Base-by-base conservation (phyloP, 2,329 filamentous ascomycete genomes). In the Fusarium torreyae region DNA sequence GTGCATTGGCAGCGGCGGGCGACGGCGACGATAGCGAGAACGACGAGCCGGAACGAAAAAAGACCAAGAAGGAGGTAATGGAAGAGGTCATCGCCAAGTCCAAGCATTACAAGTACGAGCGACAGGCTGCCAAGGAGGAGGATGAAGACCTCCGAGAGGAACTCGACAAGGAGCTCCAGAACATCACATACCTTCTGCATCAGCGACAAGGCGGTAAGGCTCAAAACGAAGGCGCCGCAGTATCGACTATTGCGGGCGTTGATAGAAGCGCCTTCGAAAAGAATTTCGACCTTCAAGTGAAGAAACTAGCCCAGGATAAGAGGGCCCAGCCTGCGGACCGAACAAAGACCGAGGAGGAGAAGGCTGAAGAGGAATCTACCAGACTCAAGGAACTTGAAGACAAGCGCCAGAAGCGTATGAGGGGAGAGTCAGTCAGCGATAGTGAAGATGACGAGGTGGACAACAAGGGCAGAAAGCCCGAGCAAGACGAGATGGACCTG, bases 11-110 rank as follows among this genome's bases (percentile, higher is more conserved):
- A 28, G 75, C 81, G 22, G 80, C 83, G 31, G 85, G 82, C 1
- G 85, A 83, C 5, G 83, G 81, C n/a, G 85, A 83, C 4, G 83
- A 81, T 7, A 84, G 84, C 1, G 82, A 82, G 7, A 84, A 85
- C 36, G 85, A 85, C 20, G 83, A 90, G 67, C 94, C 94, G 0
- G 92, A 95, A 74, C 88, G 91, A 62, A 98, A 97, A 80, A 99
- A 98, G 83, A 91, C 91, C 5, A 98, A 98, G 81, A 92, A 96
- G 55, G 96, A 99, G 80, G 93, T 99, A 50, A 98, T 98, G 93
- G 92, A 97, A 75, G 97, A 99, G 80, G 87, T 99, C 65, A 98
- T 99, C 71, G 93, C 94, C 64, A 99, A 99, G 81, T 98, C 95
- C 1, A 99, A 99, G 78, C 86, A 93, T 66, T 88, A 98, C 86